A percentile compares a stretch with the other conserved stretches of the same genome.
phyloP scores from a whole-genome alignment of 768 basidiomycete genomes.

The Suillus tomentosus region DNA sequence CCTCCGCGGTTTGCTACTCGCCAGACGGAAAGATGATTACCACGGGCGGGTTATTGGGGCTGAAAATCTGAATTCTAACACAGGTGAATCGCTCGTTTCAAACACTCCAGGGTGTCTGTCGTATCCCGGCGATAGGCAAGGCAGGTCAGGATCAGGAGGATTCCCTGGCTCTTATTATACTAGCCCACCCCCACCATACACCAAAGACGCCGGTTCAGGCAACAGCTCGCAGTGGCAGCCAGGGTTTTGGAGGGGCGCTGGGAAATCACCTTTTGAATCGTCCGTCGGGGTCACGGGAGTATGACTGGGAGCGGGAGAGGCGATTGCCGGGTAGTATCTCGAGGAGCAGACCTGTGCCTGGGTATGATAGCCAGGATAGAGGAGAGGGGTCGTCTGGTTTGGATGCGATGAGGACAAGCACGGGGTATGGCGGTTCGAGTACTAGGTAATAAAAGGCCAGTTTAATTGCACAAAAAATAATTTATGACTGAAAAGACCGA shows the following conservation, averaged over 20 bases:
- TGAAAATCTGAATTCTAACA: neutral
- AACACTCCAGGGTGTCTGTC: conserved; percentile 11
- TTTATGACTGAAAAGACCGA: neutral
- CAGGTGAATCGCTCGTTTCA: neutral
- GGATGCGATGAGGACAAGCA: conserved; percentile 73
- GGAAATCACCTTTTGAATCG: conserved; percentile 59
- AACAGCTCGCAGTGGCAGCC: conserved; percentile 52
- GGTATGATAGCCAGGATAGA: conserved; percentile 43
- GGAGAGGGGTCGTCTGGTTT: conserved; percentile 72
- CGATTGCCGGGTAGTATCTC: conserved; percentile 31
- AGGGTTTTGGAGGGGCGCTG: conserved; percentile 86
- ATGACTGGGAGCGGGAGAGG: conserved; percentile 62
- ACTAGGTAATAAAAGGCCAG: conserved; percentile 52
- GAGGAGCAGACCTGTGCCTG: conserved; percentile 25
- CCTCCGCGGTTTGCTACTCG: no score
- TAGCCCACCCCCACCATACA: conserved; percentile 61
- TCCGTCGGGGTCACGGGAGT: conserved; percentile 35
- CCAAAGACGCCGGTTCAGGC: conserved; percentile 33
- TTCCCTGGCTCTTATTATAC: conserved; percentile 53
- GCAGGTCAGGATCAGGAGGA: conserved; percentile 39
- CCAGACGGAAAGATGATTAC: neutral
- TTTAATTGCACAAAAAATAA: neutral
- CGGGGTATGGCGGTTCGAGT: conserved; percentile 78
- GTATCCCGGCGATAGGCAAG: conserved; percentile 36
- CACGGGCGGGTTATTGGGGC: neutral